Percentiles rank a stretch among this genome's conserved stretches.
These are phyloP conservation scores for Dioscorea zingiberensis DNA, from an alignment of 106 monocot species.

Conservation along the genomic window DNA sequence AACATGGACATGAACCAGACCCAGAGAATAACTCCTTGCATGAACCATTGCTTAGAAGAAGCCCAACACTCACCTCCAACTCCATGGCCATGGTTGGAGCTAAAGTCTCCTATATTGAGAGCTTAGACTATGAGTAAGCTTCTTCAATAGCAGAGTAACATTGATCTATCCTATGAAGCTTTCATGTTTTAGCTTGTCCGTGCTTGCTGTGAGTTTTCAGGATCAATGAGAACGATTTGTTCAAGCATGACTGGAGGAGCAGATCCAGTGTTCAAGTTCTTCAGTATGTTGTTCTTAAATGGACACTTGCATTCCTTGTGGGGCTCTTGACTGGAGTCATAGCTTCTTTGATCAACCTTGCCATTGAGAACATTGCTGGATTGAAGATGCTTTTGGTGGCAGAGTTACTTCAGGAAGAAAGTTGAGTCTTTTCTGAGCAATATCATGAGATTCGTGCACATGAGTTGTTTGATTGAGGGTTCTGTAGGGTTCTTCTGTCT, in stretches of 20 bases:
- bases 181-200: no score
- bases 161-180: no score
- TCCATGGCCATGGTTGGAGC: conserved; percentile 68
- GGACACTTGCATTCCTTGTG: conserved; percentile 51
- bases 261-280: conserved; percentile 46
- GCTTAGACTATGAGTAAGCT: conserved; percentile 67
- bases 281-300: conserved; percentile 45
- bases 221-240: conserved; percentile 60
- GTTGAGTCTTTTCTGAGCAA: conserved; percentile 5
- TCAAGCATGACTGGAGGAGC: conserved; percentile 69
- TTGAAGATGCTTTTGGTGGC: conserved; percentile 41
- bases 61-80: conserved; percentile 47
- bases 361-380: conserved; percentile 60
- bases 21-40: conserved; percentile 36
- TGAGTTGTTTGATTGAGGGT: no score
- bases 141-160: neutral
- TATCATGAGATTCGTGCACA: no score
- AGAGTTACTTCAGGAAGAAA: conserved; percentile 23
- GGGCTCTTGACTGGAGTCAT: conserved; percentile 57
- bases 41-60: conserved; percentile 49
- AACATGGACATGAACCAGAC: conserved; percentile 7
- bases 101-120: conserved; percentile 67
- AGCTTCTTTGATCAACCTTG: conserved; percentile 56
- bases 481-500: neutral
- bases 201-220: conserved; percentile 19